Conservation (phyloP, 371 early-diverging fungal genomes). For the Mucor velutinosus region DNA sequence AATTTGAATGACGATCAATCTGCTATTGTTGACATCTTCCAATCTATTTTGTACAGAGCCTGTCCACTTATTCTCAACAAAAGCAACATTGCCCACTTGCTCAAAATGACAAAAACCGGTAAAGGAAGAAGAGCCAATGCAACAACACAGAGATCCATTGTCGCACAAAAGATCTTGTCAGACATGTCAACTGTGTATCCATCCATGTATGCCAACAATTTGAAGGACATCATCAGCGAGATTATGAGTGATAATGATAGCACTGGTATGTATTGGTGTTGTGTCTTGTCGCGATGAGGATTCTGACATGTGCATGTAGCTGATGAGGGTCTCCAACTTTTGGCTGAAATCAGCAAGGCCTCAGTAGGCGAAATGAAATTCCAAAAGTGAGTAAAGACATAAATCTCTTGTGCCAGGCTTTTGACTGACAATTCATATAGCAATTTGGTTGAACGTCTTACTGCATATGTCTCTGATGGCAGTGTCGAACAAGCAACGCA, state of each 20-base stretch:
- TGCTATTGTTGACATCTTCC: slow-evolving; percentile 67
- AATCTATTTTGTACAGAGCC: slow-evolving; percentile 62
- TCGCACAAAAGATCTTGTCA: slow-evolving; percentile 34
- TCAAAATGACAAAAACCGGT: slow-evolving; percentile 10
- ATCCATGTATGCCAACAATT: slow-evolving; percentile 15
- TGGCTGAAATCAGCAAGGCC: slow-evolving; percentile 64
- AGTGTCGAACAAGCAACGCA: slow-evolving; percentile 55
- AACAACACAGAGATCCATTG: slow-evolving; percentile 13
- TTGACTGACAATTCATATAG: slow-evolving; percentile 13
- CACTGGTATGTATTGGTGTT: neutral
- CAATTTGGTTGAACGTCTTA: slow-evolving; percentile 43
- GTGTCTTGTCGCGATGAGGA: neutral
- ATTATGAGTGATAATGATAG: slow-evolving; percentile 14
- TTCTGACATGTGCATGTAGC: slow-evolving; percentile 20
- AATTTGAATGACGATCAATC: slow-evolving; percentile 64
- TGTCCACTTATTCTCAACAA: slow-evolving; percentile 57
- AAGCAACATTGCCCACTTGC: slow-evolving; percentile 28
- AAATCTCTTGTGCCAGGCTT: neutral
- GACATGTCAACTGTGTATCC: slow-evolving; percentile 24
- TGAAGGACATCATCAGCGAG: slow-evolving; percentile 12
- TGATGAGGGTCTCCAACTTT: slow-evolving; percentile 62
- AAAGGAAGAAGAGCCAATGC: slow-evolving; percentile 22
- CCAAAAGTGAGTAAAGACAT: slow-evolving; percentile 27
- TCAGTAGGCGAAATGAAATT: slow-evolving; percentile 50
- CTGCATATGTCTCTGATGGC: slow-evolving; percentile 49